Percentiles rank a stretch among this genome's conserved stretches.
These are phyloP conservation scores for Exidia glandulosa DNA, from an alignment of 768 basidiomycete genomes.

Conservation along the genomic window DNA sequence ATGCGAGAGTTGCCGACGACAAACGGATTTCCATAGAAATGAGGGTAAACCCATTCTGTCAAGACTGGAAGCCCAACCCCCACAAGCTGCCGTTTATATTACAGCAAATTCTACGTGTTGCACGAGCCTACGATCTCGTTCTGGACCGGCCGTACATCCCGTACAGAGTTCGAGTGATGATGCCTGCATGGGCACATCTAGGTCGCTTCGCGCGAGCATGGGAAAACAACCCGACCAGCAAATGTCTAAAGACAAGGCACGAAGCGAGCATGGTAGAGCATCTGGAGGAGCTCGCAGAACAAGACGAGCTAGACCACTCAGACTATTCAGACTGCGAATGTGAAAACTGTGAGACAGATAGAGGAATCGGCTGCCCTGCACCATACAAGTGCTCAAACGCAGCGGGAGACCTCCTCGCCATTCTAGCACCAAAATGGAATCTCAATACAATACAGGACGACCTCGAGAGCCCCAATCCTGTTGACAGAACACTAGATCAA, in stretches of 20 bases:
- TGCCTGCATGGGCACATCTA: not conserved
- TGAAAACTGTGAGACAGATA: not conserved
- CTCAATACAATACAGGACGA: too few species aligned
- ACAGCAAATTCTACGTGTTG: not conserved
- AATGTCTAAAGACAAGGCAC: not conserved
- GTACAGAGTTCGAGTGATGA: not conserved
- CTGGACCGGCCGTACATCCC: not conserved
- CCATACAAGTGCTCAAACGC: not conserved
- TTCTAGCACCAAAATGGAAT: not conserved
- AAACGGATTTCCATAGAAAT: not conserved
- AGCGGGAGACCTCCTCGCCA: not conserved
- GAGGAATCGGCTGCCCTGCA: not conserved
- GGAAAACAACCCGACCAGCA: not conserved
- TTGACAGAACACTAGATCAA: not conserved
- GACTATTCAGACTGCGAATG: not conserved
- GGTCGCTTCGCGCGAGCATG: not conserved
- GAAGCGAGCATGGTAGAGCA: not conserved
- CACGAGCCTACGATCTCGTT: not conserved
- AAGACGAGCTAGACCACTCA: not conserved
- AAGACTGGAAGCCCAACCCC: not conserved
- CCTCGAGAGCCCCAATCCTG: not conserved
- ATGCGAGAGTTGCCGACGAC: not conserved
- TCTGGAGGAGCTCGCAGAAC: not conserved
- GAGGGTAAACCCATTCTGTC: not conserved
- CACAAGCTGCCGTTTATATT: not conserved